Evolutionary conservation across 2,329 filamentous ascomycete genomes (phyloP).

Genomic region (Alternaria sp.): DNA sequence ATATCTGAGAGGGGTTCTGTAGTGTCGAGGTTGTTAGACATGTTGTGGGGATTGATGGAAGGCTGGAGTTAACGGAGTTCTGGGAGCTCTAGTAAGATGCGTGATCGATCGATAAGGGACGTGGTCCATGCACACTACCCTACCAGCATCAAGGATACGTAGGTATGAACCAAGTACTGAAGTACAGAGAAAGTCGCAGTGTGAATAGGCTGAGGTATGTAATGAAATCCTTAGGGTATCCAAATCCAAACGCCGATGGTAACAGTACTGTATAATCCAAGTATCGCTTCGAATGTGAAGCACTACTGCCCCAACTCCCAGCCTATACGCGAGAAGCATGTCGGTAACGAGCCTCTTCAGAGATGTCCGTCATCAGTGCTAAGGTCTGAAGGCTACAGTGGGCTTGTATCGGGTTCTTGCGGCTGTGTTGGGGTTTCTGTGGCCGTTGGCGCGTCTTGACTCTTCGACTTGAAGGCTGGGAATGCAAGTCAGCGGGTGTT

Average conservation of each 20-base stretch:
- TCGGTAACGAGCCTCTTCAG: neutral
- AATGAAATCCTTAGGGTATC: constrained; percentile 31
- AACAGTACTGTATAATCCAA: constrained; percentile 3
- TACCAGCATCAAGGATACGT: constrained; percentile 11
- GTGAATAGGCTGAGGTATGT: constrained; percentile 1
- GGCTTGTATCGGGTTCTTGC: constrained; percentile 34
- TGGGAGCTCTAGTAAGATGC: constrained; percentile 27
- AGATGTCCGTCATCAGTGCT: neutral
- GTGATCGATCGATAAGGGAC: constrained; percentile 34
- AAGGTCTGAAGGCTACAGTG: constrained; percentile 5
- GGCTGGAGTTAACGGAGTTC: constrained; percentile 35
- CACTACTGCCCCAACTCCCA: neutral
- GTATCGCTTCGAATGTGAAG: neutral
- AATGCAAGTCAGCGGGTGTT: constrained; percentile 20
- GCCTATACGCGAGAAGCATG: neutral
- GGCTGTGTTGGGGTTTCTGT: constrained; percentile 20
- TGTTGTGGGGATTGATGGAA: constrained; percentile 31
- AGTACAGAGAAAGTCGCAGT: neutral
- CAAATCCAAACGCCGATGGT: constrained; percentile 25
- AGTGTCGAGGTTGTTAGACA: constrained; percentile 38
- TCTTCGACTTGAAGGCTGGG: constrained; percentile 51
- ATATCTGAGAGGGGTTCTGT: constrained; percentile 27
- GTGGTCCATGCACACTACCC: constrained; percentile 32
- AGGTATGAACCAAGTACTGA: neutral
- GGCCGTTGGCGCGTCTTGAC: constrained; percentile 39